phyloP scores from a whole-genome alignment of 495 filamentous ascomycete species.

The Usnea hakonensis region DNA sequence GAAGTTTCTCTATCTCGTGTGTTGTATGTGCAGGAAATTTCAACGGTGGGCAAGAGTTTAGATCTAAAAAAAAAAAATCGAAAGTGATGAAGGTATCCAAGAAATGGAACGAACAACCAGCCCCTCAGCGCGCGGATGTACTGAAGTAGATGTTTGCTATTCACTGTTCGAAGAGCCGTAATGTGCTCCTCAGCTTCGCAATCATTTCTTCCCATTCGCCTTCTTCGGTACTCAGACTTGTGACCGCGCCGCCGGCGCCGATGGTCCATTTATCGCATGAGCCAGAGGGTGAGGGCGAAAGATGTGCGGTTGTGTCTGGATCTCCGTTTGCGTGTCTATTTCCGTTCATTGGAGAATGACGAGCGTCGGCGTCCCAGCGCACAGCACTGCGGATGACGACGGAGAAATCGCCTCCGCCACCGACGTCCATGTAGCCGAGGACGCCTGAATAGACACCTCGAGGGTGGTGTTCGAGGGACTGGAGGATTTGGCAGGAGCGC shows the following conservation, averaged over 20 bases:
- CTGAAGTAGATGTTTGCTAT: no score
- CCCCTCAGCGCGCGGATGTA: no score
- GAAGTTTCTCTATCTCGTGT: no score
- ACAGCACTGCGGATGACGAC: constrained; percentile 79
- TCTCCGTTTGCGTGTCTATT: no score
- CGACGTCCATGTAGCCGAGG: constrained; percentile 78
- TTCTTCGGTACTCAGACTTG: constrained; percentile 62
- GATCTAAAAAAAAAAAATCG: no score
- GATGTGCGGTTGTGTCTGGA: no score
- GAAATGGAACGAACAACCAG: no score
- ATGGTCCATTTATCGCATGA: constrained; percentile 60
- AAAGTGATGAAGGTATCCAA: no score
- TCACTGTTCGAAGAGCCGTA: constrained; percentile 39
- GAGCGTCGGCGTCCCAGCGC: constrained; percentile 50
- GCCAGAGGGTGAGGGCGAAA: no score
- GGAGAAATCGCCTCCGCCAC: constrained; percentile 78
- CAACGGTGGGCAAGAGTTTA: no score
- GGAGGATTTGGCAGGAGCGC: constrained; percentile 74
- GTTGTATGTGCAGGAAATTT: no score
- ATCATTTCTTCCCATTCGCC: constrained; percentile 91
- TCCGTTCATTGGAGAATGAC: no score
- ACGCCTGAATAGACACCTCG: constrained; percentile 86
- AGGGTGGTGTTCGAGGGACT: constrained; percentile 54
- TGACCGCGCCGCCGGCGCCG: constrained; percentile 85
- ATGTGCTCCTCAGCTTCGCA: constrained; percentile 64